Evolutionary conservation across 129 eudicot genomes (phyloP).

Genomic region (Flaveria linearis): DNA sequence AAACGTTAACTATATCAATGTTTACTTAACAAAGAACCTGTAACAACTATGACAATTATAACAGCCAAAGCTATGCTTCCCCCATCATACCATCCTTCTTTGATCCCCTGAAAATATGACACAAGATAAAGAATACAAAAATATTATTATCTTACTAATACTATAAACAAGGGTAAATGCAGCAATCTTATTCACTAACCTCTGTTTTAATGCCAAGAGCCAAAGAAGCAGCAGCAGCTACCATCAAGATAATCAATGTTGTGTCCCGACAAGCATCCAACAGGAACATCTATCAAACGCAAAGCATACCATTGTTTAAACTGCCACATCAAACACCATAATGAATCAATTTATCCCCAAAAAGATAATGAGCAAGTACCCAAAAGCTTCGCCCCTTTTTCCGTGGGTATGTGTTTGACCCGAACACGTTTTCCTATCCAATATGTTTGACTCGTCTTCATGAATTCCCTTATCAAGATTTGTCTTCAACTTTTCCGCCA

Average conservation of each 20-base stretch:
- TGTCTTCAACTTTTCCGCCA: slow-evolving; percentile 68
- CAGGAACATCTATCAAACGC: slow-evolving; percentile 58
- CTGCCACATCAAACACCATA: neutral
- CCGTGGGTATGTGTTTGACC: slow-evolving; percentile 90
- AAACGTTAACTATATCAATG: neutral
- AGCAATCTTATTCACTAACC: slow-evolving; percentile 42
- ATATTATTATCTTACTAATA: neutral
- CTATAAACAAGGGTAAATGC: neutral
- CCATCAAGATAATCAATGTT: slow-evolving; percentile 91
- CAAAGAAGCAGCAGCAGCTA: slow-evolving; percentile 95
- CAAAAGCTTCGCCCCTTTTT: slow-evolving; percentile 87
- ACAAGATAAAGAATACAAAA: neutral
- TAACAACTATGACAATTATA: slow-evolving; percentile 78
- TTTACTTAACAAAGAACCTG: slow-evolving; percentile 58
- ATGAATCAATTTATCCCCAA: slow-evolving; percentile 2
- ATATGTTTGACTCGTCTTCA: slow-evolving; percentile 69
- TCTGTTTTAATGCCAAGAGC: slow-evolving; percentile 90
- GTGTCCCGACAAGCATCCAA: slow-evolving; percentile 91
- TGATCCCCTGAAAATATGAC: slow-evolving; percentile 58
- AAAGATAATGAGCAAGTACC: slow-evolving; percentile 39
- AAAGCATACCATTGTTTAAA: neutral
- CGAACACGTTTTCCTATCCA: slow-evolving; percentile 60
- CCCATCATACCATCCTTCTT: slow-evolving; percentile 99
- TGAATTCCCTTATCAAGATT: slow-evolving; percentile 64
- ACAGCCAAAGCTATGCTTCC: slow-evolving; percentile 96